Conservation (phyloP, 2,329 filamentous ascomycete genomes). For the Aspergillus unguis region DNA sequence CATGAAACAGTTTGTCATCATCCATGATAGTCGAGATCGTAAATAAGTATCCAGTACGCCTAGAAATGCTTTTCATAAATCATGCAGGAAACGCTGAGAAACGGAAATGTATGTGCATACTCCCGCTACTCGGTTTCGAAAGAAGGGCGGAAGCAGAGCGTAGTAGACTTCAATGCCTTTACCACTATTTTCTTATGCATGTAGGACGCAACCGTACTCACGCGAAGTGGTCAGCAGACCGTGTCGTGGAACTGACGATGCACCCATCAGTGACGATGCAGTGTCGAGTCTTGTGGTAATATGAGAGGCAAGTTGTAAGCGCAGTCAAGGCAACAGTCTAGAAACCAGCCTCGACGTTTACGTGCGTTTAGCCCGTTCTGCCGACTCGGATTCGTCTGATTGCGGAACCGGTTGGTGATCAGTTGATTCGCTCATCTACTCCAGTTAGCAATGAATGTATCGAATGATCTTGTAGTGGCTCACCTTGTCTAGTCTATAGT, state of each 20-base stretch:
- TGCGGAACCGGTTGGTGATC: constrained; percentile 13
- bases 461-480: background rate
- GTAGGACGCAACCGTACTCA: constrained; percentile 3
- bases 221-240: background rate
- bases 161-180: background rate
- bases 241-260: background rate
- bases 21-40: background rate
- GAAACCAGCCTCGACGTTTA: constrained; percentile 11
- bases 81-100: constrained; percentile 2
- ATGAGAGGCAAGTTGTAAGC: background rate
- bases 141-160: background rate
- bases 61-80: constrained; percentile 3
- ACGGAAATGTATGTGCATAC: background rate
- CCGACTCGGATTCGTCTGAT: constrained; percentile 17
- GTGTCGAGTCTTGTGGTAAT: background rate
- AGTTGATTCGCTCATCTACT: constrained; percentile 29
- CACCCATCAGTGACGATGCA: background rate
- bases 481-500: constrained; percentile 56
- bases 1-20: background rate
- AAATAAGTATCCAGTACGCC: constrained; percentile 6
- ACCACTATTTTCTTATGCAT: background rate
- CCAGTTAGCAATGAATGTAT: constrained; percentile 7
- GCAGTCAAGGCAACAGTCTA: background rate
- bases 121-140: background rate
- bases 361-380: constrained; percentile 27